Percentiles rank a stretch among this genome's conserved stretches.
Evolutionary conservation across 2,329 filamentous ascomycete genomes (phyloP).

Genomic region (Raffaelea albimanens): DNA sequence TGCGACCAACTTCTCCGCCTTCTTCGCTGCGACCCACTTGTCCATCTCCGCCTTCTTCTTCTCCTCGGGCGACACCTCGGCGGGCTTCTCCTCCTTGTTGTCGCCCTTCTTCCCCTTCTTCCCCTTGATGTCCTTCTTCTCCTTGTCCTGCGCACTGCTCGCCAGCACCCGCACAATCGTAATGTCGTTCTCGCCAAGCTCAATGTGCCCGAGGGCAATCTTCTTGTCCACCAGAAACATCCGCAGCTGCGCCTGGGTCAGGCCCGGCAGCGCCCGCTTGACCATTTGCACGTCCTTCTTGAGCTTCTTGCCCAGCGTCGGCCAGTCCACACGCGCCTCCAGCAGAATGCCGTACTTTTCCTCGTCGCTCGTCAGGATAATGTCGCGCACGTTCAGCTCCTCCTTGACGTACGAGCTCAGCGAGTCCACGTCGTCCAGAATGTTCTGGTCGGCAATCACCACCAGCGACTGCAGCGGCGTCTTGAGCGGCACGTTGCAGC

Average conservation of each 20-base stretch:
- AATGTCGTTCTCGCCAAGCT: constrained; percentile 72
- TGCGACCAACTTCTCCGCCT: not conserved
- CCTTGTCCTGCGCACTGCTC: constrained; percentile 14
- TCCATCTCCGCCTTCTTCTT: not conserved
- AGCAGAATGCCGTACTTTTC: constrained; percentile 88
- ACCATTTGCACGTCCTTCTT: constrained; percentile 91
- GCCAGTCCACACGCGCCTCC: constrained; percentile 84
- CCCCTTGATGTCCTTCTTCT: not conserved
- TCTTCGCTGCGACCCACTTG: not conserved
- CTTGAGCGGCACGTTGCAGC: constrained; percentile 76
- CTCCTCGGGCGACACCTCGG: too few relatives aligned
- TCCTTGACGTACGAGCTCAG: constrained; percentile 83
- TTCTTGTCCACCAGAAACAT: constrained; percentile 63
- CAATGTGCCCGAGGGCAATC: constrained; percentile 79
- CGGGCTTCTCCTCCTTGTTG: too few relatives aligned
- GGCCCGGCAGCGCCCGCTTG: constrained; percentile 74
- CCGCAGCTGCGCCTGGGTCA: constrained; percentile 75
- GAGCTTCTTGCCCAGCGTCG: constrained; percentile 88
- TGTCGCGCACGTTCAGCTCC: constrained; percentile 81
- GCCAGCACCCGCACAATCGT: constrained; percentile 71
- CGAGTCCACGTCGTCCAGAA: constrained; percentile 77
- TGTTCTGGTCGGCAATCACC: constrained; percentile 78
- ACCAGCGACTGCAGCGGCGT: constrained; percentile 83
- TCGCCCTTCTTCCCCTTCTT: not conserved
- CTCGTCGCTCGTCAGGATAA: constrained; percentile 79